Conservation (phyloP, 78 protist species). For the Dictyostelium purpureum region DNA sequence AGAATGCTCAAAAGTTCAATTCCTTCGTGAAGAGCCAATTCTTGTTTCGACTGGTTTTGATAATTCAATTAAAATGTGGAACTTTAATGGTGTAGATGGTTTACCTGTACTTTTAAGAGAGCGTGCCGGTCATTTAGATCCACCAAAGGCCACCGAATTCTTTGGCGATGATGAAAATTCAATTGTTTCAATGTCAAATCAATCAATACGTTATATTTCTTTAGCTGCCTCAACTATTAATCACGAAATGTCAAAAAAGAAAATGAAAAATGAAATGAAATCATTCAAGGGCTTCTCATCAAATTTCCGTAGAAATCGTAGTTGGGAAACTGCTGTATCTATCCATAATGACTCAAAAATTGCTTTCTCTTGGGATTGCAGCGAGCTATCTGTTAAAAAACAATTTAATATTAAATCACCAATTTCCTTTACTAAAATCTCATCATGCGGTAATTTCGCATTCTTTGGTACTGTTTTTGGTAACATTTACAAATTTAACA, state of each 20-base stretch:
- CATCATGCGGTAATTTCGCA: conserved; percentile 82
- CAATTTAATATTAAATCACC: background rate
- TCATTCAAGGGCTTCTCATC: background rate
- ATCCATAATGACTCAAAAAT: background rate
- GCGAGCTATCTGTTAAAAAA: background rate
- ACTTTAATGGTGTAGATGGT: conserved; percentile 49
- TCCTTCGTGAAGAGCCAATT: conserved; percentile 68
- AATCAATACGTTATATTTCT: background rate
- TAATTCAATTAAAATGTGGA: conserved; percentile 73
- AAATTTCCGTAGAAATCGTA: conserved; percentile 22
- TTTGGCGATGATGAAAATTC: conserved; percentile 19
- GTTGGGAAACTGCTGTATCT: conserved; percentile 25
- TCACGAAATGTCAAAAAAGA: background rate
- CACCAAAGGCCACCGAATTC: conserved; percentile 58
- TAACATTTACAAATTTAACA: conserved; percentile 21
- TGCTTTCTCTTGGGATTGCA: background rate
- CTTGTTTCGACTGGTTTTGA: conserved; percentile 45
- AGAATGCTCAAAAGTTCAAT: conserved; percentile 2
- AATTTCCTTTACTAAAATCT: conserved; percentile 20
- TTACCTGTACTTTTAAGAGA: conserved; percentile 54
- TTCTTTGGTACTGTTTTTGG: conserved; percentile 71
- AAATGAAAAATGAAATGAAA: background rate
- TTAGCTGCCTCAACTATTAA: background rate
- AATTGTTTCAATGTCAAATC: background rate
- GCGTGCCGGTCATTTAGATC: conserved; percentile 80